Base-by-base conservation (phyloP, 2,329 filamentous ascomycete genomes). In the Xylaria sp. region DNA sequence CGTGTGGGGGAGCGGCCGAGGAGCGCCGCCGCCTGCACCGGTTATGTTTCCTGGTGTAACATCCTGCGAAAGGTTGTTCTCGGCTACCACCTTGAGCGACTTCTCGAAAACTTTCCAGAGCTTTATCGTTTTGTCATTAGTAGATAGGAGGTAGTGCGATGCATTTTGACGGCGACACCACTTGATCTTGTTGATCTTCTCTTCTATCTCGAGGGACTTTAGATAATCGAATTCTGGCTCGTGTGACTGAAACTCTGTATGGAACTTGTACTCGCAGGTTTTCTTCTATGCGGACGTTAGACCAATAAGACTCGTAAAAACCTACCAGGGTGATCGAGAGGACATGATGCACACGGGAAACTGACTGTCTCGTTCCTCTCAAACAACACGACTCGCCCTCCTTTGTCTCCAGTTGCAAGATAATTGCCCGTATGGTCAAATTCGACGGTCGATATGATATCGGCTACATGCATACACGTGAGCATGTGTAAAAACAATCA, bases 181-280 rank as follows among this genome's bases (percentile, higher is more conserved):
- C 83, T 98, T 99, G 85, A 99, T 99, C 87, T 99, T 99, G 88
- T 99, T 99, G 88, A 99, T 99, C 86, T 99, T 99, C 84, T 99
- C 96, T 87, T 99, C 96, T 79, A 99, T 99, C 84, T 99, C 96
- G 76, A 99, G 88, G 41, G 96, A 99, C 84, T 99, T 99, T 74
- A 99, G 89, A 82, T 99, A 99, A 83, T 99, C 96, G 82, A 99
- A 99, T 83, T 99, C 96, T 72, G 96, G 96, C 81, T 99, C 96
- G 85, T 99, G 96, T 77, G 96, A 99, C 85, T 99, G 96, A 78
- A 99, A 99, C 81, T 99, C 96, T 81, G 96, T 99, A 83, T 99
- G 96, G 82, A 99, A 99, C 83, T 98, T 99, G 88, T 99, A 99
- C 83, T 99, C 96, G 89, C 96, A 99, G 60, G 96, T 98, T 90